A percentile compares a stretch with the other conserved stretches of the same genome.
phyloP scores from a whole-genome alignment of 83 land plant species.

The Picea abies region DNA sequence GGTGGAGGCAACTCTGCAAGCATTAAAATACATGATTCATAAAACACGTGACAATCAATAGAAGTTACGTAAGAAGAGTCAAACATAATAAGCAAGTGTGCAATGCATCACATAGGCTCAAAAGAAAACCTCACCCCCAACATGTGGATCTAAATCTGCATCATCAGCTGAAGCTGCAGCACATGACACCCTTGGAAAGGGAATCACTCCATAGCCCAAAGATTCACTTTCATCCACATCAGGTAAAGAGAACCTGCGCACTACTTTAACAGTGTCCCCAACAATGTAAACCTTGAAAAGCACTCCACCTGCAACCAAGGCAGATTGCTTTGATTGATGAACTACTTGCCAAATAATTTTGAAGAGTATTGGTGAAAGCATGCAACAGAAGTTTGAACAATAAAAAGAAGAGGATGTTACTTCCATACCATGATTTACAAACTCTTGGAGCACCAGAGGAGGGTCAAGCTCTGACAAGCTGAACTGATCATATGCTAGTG shows the following conservation, averaged over 20 bases:
- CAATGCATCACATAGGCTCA: not conserved
- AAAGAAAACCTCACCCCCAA: slow-evolving; percentile 41
- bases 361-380: not conserved
- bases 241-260: slow-evolving; percentile 88
- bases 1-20: slow-evolving; percentile 80
- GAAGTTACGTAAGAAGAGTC: not conserved
- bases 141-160: slow-evolving; percentile 85
- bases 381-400: not conserved
- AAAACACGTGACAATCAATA: not conserved
- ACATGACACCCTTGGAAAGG: slow-evolving; percentile 86
- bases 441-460: slow-evolving; percentile 88
- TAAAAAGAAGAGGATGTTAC: not conserved
- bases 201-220: slow-evolving; percentile 61
- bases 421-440: slow-evolving; percentile 89
- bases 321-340: not conserved
- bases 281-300: slow-evolving; percentile 85
- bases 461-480: slow-evolving; percentile 75
- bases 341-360: not conserved
- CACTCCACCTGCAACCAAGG: slow-evolving; percentile 65
- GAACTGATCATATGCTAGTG: slow-evolving; percentile 75
- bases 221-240: slow-evolving; percentile 61
- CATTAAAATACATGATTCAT: slow-evolving; percentile 4
- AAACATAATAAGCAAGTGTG: not conserved
- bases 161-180: slow-evolving; percentile 93
- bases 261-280: slow-evolving; percentile 83